These are phyloP conservation scores for Polychaeton citri DNA, from an alignment of 2,329 filamentous ascomycete species.

Conservation along the genomic window DNA sequence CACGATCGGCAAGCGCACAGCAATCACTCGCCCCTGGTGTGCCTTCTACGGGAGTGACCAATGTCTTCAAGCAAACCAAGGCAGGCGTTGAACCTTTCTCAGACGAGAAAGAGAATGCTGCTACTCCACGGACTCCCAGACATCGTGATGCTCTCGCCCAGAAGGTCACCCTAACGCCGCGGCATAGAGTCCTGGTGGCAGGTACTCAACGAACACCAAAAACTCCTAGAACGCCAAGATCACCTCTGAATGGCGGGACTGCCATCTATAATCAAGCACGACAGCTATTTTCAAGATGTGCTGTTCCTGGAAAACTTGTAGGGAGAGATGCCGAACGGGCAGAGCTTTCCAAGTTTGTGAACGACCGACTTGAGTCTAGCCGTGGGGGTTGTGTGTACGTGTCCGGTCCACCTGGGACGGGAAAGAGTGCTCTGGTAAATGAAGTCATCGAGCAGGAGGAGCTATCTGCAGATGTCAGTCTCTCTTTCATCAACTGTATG, in stretches of 20 bases:
- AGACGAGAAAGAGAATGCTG: slow-evolving; percentile 17
- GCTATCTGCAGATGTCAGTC: slow-evolving; percentile 42
- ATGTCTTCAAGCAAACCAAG: slow-evolving; percentile 26
- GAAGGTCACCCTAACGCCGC: slow-evolving; percentile 61
- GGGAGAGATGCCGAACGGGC: slow-evolving; percentile 59
- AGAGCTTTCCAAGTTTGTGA: slow-evolving; percentile 57
- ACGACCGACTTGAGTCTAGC: slow-evolving; percentile 44
- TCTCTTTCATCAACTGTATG: slow-evolving; percentile 89
- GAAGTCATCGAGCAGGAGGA: slow-evolving; percentile 56
- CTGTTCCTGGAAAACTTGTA: slow-evolving; percentile 59
- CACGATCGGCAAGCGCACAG: slow-evolving; percentile 32
- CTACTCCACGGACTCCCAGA: slow-evolving; percentile 56
- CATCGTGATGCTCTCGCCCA: slow-evolving; percentile 66
- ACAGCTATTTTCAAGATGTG: slow-evolving; percentile 72
- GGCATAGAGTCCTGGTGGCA: slow-evolving; percentile 66
- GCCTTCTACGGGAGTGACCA: slow-evolving; percentile 35
- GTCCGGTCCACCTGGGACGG: slow-evolving; percentile 88
- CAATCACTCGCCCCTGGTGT: slow-evolving; percentile 30
- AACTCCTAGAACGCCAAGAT: slow-evolving; percentile 62
- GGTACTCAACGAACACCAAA: slow-evolving; percentile 64
- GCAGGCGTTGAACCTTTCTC: slow-evolving; percentile 24
- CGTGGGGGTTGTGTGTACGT: slow-evolving; percentile 80
- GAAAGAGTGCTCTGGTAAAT: slow-evolving; percentile 87
- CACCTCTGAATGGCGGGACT: slow-evolving; percentile 49
- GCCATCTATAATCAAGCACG: slow-evolving; percentile 80